These are phyloP conservation scores for Blepharisma undulans DNA, from an alignment of 169 alveolate species.

Conservation along the genomic window DNA sequence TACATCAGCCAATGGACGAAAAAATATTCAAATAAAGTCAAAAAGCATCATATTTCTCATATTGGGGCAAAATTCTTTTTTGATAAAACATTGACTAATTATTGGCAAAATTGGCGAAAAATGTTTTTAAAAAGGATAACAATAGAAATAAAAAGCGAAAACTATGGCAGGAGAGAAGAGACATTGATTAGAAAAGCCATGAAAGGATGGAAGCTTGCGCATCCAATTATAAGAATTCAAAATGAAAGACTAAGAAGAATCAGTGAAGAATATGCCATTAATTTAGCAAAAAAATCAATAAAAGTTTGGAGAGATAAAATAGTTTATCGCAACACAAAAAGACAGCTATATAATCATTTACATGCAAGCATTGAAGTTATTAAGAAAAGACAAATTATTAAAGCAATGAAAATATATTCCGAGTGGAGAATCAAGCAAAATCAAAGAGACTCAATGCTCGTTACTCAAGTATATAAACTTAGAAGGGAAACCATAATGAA, in stretches of 20 bases:
- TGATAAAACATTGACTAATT: not conserved
- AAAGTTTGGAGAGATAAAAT: not conserved
- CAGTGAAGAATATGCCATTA: not conserved
- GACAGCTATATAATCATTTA: not conserved
- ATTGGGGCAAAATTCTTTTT: not conserved
- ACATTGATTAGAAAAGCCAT: not conserved
- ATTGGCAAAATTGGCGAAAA: constrained; percentile 24
- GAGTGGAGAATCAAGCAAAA: not conserved
- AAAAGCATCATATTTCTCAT: not conserved
- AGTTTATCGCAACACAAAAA: not conserved
- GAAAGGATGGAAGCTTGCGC: not conserved
- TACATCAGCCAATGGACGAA: not conserved
- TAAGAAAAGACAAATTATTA: not conserved
- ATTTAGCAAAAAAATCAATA: not conserved
- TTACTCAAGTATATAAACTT: not conserved
- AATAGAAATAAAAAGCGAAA: not conserved
- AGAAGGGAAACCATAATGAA: not conserved
- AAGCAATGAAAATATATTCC: not conserved
- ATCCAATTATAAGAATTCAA: not conserved
- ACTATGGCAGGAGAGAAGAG: not conserved
- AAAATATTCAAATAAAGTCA: not conserved
- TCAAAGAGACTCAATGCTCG: constrained; percentile 2
- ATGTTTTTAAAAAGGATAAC: constrained; percentile 1
- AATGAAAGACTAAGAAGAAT: not conserved
- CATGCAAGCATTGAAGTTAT: not conserved